Conservation (phyloP, 1,139 yeast genomes). For the Yamadazyma epiphylla region DNA sequence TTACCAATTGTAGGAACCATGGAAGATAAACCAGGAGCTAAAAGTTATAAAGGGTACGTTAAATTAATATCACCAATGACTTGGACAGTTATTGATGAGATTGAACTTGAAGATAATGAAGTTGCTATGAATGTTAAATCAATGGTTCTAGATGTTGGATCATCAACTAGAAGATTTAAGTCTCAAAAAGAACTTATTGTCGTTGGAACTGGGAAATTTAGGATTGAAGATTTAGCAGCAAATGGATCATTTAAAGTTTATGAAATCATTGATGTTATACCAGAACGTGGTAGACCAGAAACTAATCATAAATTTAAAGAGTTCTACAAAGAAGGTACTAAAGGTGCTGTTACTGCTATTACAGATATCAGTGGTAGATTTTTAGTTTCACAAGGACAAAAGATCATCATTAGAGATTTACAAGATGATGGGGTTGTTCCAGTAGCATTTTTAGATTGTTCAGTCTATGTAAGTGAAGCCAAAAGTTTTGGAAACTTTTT, state of each 20-base stretch:
- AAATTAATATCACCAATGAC: conserved; percentile 68
- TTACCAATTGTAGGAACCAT: conserved; percentile 58
- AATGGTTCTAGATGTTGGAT: conserved; percentile 52
- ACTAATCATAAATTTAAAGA: conserved; percentile 76
- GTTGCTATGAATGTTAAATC: conserved; percentile 58
- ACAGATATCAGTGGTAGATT: conserved; percentile 84
- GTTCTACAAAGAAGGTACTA: conserved; percentile 70
- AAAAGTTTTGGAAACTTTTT: conserved; percentile 81
- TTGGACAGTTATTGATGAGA: conserved; percentile 74
- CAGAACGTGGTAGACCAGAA: conserved; percentile 87
- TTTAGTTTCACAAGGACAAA: conserved; percentile 85
- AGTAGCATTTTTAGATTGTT: conserved; percentile 87
- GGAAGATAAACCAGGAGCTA: conserved; percentile 46
- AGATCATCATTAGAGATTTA: conserved; percentile 74
- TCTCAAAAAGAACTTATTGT: conserved; percentile 67
- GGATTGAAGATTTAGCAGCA: conserved; percentile 81
- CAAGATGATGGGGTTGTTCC: conserved; percentile 86
- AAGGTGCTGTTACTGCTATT: conserved; percentile 81
- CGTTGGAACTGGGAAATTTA: conserved; percentile 71
- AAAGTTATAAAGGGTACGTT: conserved; percentile 55
- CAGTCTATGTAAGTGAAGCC: conserved; percentile 73
- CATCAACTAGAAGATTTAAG: conserved; percentile 47
- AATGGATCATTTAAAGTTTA: conserved; percentile 74
- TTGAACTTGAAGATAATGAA: conserved; percentile 66
- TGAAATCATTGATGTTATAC: conserved; percentile 81